These are phyloP conservation scores for Neolentinus lepideus DNA, from an alignment of 1,284 basidiomycete species.

Conservation along the genomic window DNA sequence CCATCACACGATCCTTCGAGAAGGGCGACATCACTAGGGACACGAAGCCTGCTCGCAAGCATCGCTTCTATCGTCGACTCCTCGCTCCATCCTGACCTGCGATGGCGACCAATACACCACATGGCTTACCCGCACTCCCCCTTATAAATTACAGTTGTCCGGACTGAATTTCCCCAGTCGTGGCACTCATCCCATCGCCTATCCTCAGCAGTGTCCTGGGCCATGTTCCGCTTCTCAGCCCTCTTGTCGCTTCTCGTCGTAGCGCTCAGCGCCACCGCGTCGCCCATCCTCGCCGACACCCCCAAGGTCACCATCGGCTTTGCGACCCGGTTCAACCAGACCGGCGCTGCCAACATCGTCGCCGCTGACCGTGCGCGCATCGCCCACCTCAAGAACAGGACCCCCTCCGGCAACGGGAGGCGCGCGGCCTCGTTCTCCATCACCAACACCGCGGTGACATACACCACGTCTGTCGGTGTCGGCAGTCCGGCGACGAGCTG, in stretches of 20 bases:
- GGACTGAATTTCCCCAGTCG: background rate
- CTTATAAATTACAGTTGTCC: background rate
- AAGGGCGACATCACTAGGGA: background rate
- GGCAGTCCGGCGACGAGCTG: slow-evolving; percentile 11
- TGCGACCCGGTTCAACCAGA: background rate
- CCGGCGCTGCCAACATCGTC: slow-evolving; percentile 3
- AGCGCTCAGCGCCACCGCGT: background rate
- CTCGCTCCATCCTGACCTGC: background rate
- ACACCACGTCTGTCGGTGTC: slow-evolving; percentile 8
- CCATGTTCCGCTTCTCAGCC: slow-evolving; percentile 2
- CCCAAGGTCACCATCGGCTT: background rate
- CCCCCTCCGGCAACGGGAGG: background rate
- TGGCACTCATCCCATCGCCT: background rate
- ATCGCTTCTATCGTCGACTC: background rate
- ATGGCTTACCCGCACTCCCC: background rate
- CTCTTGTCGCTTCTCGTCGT: slow-evolving; percentile 1
- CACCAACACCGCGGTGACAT: slow-evolving; percentile 7
- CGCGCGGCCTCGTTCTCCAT: slow-evolving; percentile 1
- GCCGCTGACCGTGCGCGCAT: slow-evolving; percentile 4
- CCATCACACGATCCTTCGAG: no score
- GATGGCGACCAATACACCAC: background rate
- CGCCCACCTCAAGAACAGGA: background rate
- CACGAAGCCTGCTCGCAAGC: background rate
- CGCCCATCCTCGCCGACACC: background rate
- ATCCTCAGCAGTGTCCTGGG: background rate